phyloP scores from a whole-genome alignment of 768 basidiomycete species.

The Russula sp. region DNA sequence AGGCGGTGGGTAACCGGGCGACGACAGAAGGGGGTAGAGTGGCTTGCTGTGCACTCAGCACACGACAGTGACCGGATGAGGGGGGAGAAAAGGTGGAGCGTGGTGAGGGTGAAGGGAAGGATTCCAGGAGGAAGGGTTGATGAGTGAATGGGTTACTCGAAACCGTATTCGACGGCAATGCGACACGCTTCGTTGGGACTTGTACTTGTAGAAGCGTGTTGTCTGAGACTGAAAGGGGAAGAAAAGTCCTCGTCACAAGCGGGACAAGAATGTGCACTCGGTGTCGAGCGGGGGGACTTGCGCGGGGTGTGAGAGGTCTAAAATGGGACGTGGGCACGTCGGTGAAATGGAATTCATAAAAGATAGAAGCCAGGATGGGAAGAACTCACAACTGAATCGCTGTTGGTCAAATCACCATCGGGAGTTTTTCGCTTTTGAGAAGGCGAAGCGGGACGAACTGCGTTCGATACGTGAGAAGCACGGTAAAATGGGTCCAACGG shows the following conservation, averaged over 20 bases:
- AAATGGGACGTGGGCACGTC: neutral
- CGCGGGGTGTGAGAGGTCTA: constrained; percentile 15
- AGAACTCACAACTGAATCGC: constrained; percentile 9
- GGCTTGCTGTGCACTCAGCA: neutral
- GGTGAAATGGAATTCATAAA: constrained; percentile 9
- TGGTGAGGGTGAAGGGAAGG: neutral
- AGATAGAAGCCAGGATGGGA: neutral
- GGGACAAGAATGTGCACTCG: constrained; percentile 51
- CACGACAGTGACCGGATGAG: neutral
- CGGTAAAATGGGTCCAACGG: neutral
- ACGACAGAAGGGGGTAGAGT: constrained; percentile 3
- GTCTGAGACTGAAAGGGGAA: constrained; percentile 49
- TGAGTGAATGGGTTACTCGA: constrained; percentile 37
- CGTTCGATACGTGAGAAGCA: neutral
- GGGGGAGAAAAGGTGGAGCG: neutral
- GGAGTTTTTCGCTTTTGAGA: constrained; percentile 20
- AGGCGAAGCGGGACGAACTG: constrained; percentile 10
- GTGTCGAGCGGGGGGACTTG: constrained; percentile 18
- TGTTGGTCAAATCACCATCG: constrained; percentile 13
- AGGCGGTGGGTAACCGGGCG: constrained; percentile 5
- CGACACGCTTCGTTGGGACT: constrained; percentile 61
- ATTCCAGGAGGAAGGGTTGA: neutral
- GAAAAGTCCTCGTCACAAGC: constrained; percentile 67
- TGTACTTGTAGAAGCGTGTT: constrained; percentile 46
- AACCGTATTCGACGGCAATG: constrained; percentile 65